phyloP scores from a whole-genome alignment of 192 early-diverging fungal genomes.

The Backusella mclennaniae region DNA sequence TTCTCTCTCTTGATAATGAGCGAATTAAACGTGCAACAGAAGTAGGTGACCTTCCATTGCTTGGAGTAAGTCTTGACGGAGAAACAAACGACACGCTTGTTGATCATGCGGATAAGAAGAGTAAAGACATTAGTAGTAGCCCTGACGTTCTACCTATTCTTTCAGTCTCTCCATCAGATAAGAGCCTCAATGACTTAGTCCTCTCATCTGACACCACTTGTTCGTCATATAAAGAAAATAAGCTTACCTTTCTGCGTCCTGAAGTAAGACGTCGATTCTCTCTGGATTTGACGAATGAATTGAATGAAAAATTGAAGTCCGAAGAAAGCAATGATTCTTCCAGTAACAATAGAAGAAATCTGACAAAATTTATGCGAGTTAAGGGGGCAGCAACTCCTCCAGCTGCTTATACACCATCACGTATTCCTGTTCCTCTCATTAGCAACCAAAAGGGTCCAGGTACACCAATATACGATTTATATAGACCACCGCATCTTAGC shows the following conservation, averaged over 20 bases:
- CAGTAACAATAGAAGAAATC: constrained; percentile 29
- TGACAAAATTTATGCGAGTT: not conserved
- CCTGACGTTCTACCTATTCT: constrained; percentile 10
- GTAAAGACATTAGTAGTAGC: not conserved
- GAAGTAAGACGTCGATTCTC: constrained; percentile 19
- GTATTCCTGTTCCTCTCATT: constrained; percentile 24
- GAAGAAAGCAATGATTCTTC: constrained; percentile 29
- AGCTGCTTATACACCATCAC: constrained; percentile 19
- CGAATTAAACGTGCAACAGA: constrained; percentile 40
- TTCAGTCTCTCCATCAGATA: constrained; percentile 38
- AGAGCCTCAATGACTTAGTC: not conserved
- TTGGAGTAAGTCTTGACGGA: constrained; percentile 39
- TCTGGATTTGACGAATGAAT: constrained; percentile 15
- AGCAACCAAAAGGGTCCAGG: not conserved
- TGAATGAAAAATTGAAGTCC: not conserved
- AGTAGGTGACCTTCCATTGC: constrained; percentile 45
- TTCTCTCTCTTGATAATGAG: constrained; percentile 26
- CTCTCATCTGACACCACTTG: not conserved
- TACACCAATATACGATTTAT: constrained; percentile 10
- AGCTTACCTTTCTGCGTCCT: constrained; percentile 13
- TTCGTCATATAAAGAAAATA: not conserved
- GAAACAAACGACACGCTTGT: constrained; percentile 1
- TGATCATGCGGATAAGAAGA: not conserved
- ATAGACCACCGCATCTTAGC: not conserved
- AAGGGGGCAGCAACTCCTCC: not conserved